Evolutionary conservation across 352 stramenopile genomes (phyloP).

Genomic region (Pythium pyrilobum): DNA sequence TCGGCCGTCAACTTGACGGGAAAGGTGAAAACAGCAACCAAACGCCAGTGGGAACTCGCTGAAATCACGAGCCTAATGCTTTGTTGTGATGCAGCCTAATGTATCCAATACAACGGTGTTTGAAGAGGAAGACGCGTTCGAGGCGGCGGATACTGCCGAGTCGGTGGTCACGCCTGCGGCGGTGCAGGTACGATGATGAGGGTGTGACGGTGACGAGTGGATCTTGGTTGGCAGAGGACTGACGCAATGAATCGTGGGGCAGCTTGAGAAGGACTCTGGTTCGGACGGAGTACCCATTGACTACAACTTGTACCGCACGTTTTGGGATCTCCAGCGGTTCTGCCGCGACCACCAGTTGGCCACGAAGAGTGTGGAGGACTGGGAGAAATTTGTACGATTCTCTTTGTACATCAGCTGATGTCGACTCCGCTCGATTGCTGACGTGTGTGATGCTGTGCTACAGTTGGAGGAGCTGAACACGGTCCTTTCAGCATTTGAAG

Average conservation of each 20-base stretch:
- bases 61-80: background rate
- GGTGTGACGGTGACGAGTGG: background rate
- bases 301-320: constrained; percentile 89
- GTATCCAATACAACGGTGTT: constrained; percentile 73
- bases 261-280: constrained; percentile 48
- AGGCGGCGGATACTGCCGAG: constrained; percentile 54
- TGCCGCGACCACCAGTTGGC: constrained; percentile 74
- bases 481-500: constrained; percentile 79
- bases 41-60: background rate
- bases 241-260: background rate
- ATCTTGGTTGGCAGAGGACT: background rate
- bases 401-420: background rate
- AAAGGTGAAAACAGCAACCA: constrained; percentile 28
- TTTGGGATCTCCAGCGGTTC: constrained; percentile 88
- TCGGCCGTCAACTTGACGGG: constrained; percentile 80
- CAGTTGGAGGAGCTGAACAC: constrained; percentile 78
- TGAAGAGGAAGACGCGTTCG: constrained; percentile 75
- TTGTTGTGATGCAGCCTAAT: constrained; percentile 39
- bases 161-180: background rate
- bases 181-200: constrained; percentile 5
- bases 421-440: background rate
- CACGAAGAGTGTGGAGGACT: constrained; percentile 56
- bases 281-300: constrained; percentile 62
- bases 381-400: constrained; percentile 78
- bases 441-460: background rate